Evolutionary conservation across 345 rosid species (phyloP), one percentile per base, ranked within the genome.

Genomic region (Linum tenue): DNA sequence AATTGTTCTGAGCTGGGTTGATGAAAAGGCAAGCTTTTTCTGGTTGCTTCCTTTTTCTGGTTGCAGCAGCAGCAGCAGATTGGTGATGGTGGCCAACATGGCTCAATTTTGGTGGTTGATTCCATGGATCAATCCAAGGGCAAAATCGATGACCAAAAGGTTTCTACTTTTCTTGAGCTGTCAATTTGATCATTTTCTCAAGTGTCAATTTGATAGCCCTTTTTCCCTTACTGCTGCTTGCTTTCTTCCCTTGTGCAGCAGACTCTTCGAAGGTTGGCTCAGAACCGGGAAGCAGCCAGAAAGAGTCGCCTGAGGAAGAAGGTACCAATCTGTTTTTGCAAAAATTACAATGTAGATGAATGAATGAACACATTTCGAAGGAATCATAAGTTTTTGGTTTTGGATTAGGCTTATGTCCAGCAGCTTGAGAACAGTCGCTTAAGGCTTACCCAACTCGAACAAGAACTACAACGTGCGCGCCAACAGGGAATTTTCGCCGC

Each of bases 1-100:
- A 22, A 22, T 22, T 22, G 16, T 22, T 17, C 55, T 7, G 4
- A 56, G 37, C 35, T 43, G 31, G 22, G 4, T 12, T 59, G 3
- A 22, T 77, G 97, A 90, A 78, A 37, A 83, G 75, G 96, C 31
- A 22, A 22, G 31, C 31, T 22, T 22, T 22, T 22, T 22, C 31
- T 22, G 31, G 31, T 22, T 22, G 31, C 53, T 48, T 12, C 53
- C 53, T 48, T 48, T 6, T 6, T 44, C 51, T 48, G 9, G 15
- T 48, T 43, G 50, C 53, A 15, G 9, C 53, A 48, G 53, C 53
- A 41, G 5, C 44, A 48, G 53, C 53, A 48, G 14, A 14, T 48
- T 48, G 53, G 53, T 48, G 53, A 9, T 48, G 53, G 53, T 48
- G 53, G 53, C 53, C 53, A 48, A 9, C 53, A 48, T 48, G 53